Conservation (phyloP, 1,284 basidiomycete genomes). For the Ceratobasidium sp. region DNA sequence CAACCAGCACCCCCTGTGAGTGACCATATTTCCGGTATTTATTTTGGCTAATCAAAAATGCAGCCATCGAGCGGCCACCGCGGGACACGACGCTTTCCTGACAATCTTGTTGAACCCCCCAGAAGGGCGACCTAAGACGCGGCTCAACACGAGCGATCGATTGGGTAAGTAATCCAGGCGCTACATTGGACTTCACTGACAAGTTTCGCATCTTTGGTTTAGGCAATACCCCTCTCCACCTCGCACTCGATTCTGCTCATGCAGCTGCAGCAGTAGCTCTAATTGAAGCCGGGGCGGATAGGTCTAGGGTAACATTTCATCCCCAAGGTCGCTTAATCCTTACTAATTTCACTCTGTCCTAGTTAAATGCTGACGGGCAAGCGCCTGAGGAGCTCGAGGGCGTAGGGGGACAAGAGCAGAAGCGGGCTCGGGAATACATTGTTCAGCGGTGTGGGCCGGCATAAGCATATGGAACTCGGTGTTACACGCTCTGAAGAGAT, state of each 20-base stretch:
- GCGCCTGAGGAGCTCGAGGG: slow-evolving; percentile 86
- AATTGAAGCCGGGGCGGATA: slow-evolving; percentile 93
- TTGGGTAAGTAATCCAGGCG: slow-evolving; percentile 66
- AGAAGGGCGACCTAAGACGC: slow-evolving; percentile 71
- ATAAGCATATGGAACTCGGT: slow-evolving; percentile 11
- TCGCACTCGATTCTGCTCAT: slow-evolving; percentile 94
- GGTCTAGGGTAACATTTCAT: slow-evolving; percentile 69
- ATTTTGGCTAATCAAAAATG: slow-evolving; percentile 37
- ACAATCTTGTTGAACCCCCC: slow-evolving; percentile 80
- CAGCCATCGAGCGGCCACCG: slow-evolving; percentile 94
- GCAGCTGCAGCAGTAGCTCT: slow-evolving; percentile 88
- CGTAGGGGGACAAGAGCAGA: slow-evolving; percentile 88
- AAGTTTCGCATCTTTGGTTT: slow-evolving; percentile 32
- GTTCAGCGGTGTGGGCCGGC: slow-evolving; percentile 69
- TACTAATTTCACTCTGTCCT: slow-evolving; percentile 45
- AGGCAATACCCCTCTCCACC: slow-evolving; percentile 96
- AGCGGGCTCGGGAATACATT: slow-evolving; percentile 77
- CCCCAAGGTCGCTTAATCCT: slow-evolving; percentile 32
- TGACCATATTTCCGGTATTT: slow-evolving; percentile 44
- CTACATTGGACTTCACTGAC: background rate
- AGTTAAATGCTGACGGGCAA: slow-evolving; percentile 85
- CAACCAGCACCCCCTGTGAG: slow-evolving; percentile 87
- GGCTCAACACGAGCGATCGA: slow-evolving; percentile 87
- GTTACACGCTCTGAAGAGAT: no score
- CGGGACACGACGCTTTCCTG: slow-evolving; percentile 88